Conservation (phyloP, 495 filamentous ascomycete species). For the Rhypophila decipiens region DNA sequence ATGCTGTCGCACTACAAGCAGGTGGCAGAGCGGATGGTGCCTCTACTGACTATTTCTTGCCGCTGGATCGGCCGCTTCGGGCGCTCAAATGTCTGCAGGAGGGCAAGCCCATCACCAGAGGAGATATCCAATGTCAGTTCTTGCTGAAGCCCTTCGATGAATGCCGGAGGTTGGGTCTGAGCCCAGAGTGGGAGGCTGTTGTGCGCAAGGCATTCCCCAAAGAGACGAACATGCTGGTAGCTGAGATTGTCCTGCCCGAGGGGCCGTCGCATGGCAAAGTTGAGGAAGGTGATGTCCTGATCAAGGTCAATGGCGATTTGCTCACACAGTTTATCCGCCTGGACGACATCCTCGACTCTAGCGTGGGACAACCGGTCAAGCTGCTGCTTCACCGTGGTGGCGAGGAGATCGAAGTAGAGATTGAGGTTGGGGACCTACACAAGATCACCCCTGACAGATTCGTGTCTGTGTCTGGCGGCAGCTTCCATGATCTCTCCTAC, state of each 20-base stretch:
- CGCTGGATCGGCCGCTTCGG: conserved; percentile 79
- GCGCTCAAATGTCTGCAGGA: conserved; percentile 81
- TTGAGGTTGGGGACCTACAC: conserved; percentile 85
- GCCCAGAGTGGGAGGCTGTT: conserved; percentile 75
- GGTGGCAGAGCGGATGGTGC: conserved; percentile 90
- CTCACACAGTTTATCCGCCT: conserved; percentile 89
- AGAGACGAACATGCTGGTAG: conserved; percentile 94
- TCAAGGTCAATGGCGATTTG: conserved; percentile 90
- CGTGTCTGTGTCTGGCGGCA: conserved; percentile 84
- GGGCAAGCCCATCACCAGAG: conserved; percentile 66
- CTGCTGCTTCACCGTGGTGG: conserved; percentile 84
- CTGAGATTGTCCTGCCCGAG: conserved; percentile 88
- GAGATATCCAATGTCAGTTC: conserved; percentile 98
- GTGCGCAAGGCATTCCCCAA: conserved; percentile 78
- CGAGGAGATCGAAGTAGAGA: conserved; percentile 75
- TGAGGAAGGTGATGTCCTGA: conserved; percentile 91
- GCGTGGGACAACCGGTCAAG: conserved; percentile 65
- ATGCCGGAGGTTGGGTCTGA: conserved; percentile 83
- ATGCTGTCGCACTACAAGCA: conserved; percentile 89
- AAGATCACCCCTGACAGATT: conserved; percentile 93
- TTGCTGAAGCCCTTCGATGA: conserved; percentile 96
- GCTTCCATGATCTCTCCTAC: conserved; percentile 94
- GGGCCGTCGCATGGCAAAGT: conserved; percentile 80
- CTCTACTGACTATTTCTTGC: conserved; percentile 96
- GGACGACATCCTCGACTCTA: conserved; percentile 90